Percentiles rank a stretch among this genome's conserved stretches.
These are phyloP conservation scores for Mycena pura DNA, from an alignment of 768 basidiomycete genomes.

Conservation along the genomic window DNA sequence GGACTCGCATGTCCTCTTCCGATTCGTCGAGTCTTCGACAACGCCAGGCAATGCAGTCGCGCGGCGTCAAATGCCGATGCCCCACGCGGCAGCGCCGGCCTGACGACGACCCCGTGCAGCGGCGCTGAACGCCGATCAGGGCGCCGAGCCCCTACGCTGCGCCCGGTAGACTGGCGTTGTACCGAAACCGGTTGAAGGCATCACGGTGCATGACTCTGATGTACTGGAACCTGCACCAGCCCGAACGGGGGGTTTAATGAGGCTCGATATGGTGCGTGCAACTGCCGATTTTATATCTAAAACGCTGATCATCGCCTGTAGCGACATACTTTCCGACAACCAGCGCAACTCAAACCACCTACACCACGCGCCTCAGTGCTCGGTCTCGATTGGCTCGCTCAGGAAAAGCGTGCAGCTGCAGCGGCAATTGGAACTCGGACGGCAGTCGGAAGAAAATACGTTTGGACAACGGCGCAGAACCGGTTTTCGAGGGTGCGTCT, in stretches of 20 bases:
- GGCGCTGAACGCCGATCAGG: too few relatives aligned
- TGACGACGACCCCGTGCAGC: too few relatives aligned
- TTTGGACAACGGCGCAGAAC: conserved; percentile 66
- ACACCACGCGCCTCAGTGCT: conserved; percentile 82
- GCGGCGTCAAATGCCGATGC: too few relatives aligned
- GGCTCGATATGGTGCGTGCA: conserved; percentile 63
- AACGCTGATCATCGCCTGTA: conserved; percentile 32
- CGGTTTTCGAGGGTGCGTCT: conserved; percentile 85
- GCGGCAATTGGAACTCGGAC: conserved; percentile 50
- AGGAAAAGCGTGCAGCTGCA: conserved; percentile 77
- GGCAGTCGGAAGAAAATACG: conserved; percentile 72
- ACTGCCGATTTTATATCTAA: conserved; percentile 3
- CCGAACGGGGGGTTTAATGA: conserved; percentile 81
- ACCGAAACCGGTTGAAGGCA: conserved; percentile 72
- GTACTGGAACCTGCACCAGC: conserved; percentile 81
- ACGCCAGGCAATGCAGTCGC: too few relatives aligned
- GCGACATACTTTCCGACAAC: conserved; percentile 84
- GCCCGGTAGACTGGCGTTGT: conserved; percentile 57
- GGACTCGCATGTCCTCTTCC: too few relatives aligned
- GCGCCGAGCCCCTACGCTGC: too few relatives aligned
- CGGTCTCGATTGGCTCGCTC: conserved; percentile 87
- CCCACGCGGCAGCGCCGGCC: too few relatives aligned
- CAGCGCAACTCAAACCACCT: conserved; percentile 75
- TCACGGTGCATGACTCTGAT: conserved; percentile 80
- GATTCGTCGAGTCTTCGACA: too few relatives aligned